Base-by-base conservation (phyloP, 805 yeast genomes). In the Phaffomyces antillensis region DNA sequence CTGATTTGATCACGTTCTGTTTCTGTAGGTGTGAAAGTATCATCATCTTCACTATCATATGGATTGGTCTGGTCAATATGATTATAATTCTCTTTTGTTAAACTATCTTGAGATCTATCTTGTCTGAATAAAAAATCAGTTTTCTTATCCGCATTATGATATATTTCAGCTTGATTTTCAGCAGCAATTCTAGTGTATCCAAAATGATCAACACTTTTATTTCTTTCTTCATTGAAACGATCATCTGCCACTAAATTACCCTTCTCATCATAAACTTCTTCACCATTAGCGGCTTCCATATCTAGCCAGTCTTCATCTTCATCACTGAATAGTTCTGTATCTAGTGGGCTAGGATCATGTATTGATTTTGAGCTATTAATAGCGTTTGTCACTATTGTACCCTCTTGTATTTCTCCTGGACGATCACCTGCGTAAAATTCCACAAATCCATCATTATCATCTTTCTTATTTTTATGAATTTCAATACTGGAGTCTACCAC, bases 161-260 rank as follows among this genome's bases (percentile, higher is more conserved):
- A 85, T 51, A 81, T 79, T 18, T 82, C 82, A 8, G 89, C 87
- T 59, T 93, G 97, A 51, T 83, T 88, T 54, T 86, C 93, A 1
- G 81, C 85, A 26, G 88, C 87, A 9, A 93, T 83, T 56, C 95
- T 83, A 0, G 98, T 93, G 61, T 93, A 93, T 0, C 95, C 77
- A 36, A 76, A 75, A 1, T 54, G 50, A 13, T 51, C 55, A 10
- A 42, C 54, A 17, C 36, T 28, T n/a, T 39, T 26, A 49, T 42
- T 17, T 49, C 48, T 42, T 10, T 34, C 30, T 40, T 49, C 10
- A 23, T 45, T 41, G 37, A 49, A 47, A 15, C 45, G 59, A 50
- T 49, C 64, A 57, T 44, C 58, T 17, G 65, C 59, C 23, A 79
- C 68, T 23, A 81, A 64, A 46, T 80, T 79, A 5, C 93, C 97